Evolutionary conservation across 306 rosid genomes (phyloP), one percentile per base, ranked within the genome.

Genomic region (Pterocarpus macrocarpus): DNA sequence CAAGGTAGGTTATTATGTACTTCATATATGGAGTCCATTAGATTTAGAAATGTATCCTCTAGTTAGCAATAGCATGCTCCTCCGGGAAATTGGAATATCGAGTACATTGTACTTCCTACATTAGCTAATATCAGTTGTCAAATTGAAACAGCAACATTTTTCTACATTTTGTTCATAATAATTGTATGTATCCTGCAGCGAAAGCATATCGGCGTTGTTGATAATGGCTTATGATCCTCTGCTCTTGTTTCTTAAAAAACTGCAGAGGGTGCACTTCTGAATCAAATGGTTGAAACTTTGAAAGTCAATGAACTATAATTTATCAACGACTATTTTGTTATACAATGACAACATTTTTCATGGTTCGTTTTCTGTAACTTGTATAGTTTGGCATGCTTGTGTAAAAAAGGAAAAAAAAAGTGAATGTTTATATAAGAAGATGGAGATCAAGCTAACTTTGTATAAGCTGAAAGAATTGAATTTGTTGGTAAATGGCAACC

Each of bases 391-490:
- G 45, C 52, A 71, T 80, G 82, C 71, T 39, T 70, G 47, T 72
- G 67, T 38, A 66, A 61, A 11, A 55, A n/a, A 15, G 4, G 12
- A 12, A 64, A 63, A 39, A 81, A 77, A 45, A 39, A 12, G 38
- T 69, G 50, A 6, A 38, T 33, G 53, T 16, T 8, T 5, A 8
- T 9, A 16, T 2, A 53, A 41, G 33, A 33, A 45, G 14, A 50
- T 41, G 66, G 12, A 66, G 59, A 66, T 64, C 22, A 80, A 11
- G 8, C 56, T 33, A 7, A 57, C 55, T 71, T 53, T 16, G 58
- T 75, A 71, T 56, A 71, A 63, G 34, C 65, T 33, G 72, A 83
- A 57, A 71, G 86, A 79, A 73, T 73, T 57, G 79, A 68, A 55
- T 12, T 41, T 53, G 72, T 62, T 57, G 79, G 71, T 83, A 13